A percentile compares a stretch with the other conserved stretches of the same genome.
Conservation (phyloP, 2,329 filamentous ascomycete species). For the Fonsecaea nubica region DNA sequence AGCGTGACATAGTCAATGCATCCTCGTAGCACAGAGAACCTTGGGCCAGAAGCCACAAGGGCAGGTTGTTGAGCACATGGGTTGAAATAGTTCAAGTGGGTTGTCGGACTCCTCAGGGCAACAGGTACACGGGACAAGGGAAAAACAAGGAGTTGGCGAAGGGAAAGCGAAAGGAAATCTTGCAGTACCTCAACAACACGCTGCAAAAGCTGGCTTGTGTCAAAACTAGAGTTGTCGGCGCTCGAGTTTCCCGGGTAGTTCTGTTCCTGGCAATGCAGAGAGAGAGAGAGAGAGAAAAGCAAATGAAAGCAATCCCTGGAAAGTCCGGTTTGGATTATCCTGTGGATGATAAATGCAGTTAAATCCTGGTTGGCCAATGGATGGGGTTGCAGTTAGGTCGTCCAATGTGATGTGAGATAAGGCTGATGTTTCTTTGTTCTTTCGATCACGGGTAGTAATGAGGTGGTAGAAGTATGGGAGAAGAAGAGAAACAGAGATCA, state of each 20-base stretch:
- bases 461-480: conserved; percentile 5
- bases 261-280: conserved; percentile 3
- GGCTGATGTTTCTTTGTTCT: not conserved
- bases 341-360: conserved; percentile 2
- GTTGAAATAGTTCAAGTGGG: not conserved
- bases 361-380: conserved; percentile 4
- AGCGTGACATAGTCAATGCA: conserved; percentile 1
- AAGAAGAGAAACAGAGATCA: not conserved
- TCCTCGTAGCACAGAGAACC: conserved; percentile 4
- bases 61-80: not conserved
- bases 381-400: not conserved
- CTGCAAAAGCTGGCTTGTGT: conserved; percentile 13
- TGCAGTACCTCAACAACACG: conserved; percentile 23
- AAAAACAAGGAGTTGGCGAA: not conserved
- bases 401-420: not conserved
- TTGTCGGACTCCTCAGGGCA: not conserved
- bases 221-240: conserved; percentile 13
- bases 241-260: conserved; percentile 1
- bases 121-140: not conserved
- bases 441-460: not conserved
- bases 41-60: conserved; percentile 8
- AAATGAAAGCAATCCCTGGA: not conserved
- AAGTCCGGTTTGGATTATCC: conserved; percentile 1
- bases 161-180: conserved; percentile 13
- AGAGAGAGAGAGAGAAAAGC: not conserved